Evolutionary conservation across 2,329 filamentous ascomycete genomes (phyloP), one percentile per base, ranked within the genome.

Genomic region (Aspergillus novofumigatus): DNA sequence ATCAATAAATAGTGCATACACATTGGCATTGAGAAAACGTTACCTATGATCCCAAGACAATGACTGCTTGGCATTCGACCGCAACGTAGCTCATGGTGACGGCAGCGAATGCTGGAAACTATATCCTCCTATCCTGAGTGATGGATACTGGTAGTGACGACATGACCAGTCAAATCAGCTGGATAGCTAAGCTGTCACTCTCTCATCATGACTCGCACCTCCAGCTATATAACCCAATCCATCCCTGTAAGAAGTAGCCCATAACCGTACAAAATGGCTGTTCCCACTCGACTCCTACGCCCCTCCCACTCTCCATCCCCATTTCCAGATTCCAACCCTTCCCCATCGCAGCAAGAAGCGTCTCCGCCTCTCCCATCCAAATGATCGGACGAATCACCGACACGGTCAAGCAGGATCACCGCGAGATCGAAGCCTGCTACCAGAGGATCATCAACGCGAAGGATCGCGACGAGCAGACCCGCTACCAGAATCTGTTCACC

Each of bases 401-500:
- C 21, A 66, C 67, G 4, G 74, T 79, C 59, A 74, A 67, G 45
- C 59, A 67, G 26, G 76, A 78, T 59, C 76, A 79, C 56, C 66
- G 66, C 26, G 67, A 75, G 54, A 62, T 79, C 35, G 70, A 76
- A 52, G 57, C 70, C 4, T 75, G 75, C 60, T 79, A 80, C 62
- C 66, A 75, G 8, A 72, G 74, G 21, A 70, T 80, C 47, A 61
- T 77, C 53, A 70, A 72, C 47, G 66, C 73, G 7, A 64, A 58
- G 10, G 73, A 80, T 52, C 61, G 65, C 28, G 78, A 80, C 23
- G 69, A 75, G 32, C 72, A 76, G 53, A 69, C 68, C 9, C 73
- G 75, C 11, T 81, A 71, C 58, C 74, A 77, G 56, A 82, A 82
- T 57, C 74, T 79, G 58, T 79, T 82, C 59, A 77, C 75, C n/a